phyloP scores from a whole-genome alignment of 2,329 filamentous ascomycete species.

The Calycina marina region DNA sequence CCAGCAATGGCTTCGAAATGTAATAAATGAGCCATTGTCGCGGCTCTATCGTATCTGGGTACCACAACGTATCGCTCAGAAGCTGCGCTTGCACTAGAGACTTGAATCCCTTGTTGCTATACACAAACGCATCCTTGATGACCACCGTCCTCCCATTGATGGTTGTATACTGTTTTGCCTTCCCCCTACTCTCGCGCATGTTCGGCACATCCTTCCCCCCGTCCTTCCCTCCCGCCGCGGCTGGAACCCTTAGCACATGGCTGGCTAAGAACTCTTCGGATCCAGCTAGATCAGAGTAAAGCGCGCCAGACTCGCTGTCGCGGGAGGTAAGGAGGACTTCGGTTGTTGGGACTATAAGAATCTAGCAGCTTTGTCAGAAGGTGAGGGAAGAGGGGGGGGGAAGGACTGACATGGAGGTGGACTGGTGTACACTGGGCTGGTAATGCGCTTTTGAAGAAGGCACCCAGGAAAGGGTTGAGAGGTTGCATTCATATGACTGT shows the following conservation, averaged over 20 bases:
- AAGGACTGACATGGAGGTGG: conserved; percentile 59
- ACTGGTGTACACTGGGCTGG: conserved; percentile 81
- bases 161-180: conserved; percentile 88
- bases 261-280: conserved; percentile 93
- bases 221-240: conserved; percentile 31
- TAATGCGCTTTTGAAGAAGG: conserved; percentile 95
- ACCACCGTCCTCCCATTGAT: conserved; percentile 87
- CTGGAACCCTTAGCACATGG: conserved; percentile 81
- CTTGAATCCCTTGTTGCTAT: conserved; percentile 97
- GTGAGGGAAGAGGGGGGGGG: conserved; percentile 5
- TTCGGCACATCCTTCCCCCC: conserved; percentile 47
- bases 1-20: conserved; percentile 78
- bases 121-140: conserved; percentile 83
- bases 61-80: conserved; percentile 72
- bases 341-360: conserved; percentile 85
- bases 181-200: conserved; percentile 74
- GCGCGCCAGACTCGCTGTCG: conserved; percentile 70
- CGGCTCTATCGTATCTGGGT: conserved; percentile 75
- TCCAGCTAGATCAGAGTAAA: conserved; percentile 65
- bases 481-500: conserved; percentile 71
- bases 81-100: conserved; percentile 78
- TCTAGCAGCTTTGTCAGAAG: conserved; percentile 26
- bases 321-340: conserved; percentile 78
- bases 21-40: conserved; percentile 96
- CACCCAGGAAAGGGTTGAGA: conserved; percentile 94